Base-by-base conservation (phyloP, 306 rosid species). In the Alnus rubra region DNA sequence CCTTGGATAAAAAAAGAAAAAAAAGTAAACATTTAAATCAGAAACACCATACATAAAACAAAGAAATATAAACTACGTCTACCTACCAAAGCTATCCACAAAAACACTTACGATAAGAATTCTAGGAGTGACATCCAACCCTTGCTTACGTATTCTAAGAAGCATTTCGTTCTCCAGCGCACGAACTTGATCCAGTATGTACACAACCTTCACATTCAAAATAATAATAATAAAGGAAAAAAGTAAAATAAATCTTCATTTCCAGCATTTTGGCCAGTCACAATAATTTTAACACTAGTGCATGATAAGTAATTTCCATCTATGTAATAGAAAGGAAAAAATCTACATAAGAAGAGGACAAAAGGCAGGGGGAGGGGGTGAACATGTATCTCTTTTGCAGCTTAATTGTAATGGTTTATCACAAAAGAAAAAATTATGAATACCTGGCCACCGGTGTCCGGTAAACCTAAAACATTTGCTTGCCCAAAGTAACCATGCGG, bases 401-500 rank as follows among this genome's bases (percentile, higher is more conserved):
- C 60, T 54, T 2, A 54, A 18, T 54, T 54, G 8, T 54, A 16
- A 54, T 54, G 30, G 19, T 54, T 54, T 7, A 7, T 55, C 28
- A 7, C 44, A 31, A 7, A 76, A 67, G 49, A 62, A 10, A 45
- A 59, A 69, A 80, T 54, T 35, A 74, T 59, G 12, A 79, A 68
- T 91, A 92, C 98, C 97, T 95, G 98, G 33, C 97, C 98, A 53
- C 98, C 98, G n/a, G 98, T 95, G 88, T 95, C 98, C 0, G 97
- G 98, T 85, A 95, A 87, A 79, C 98, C 98, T 54, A 95, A 82
- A 64, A 95, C 98, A 81, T 95, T 95, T 77, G 97, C 98, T 86
- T 95, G 98, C 75, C 97, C 98, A 73, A 92, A 95, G 91, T 84
- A 92, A 56, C 97, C 97, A 68, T 94, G 97, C 23, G 97, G 97